Evolutionary conservation across 805 yeast species (phyloP).

Genomic region (Saccharomycopsis microspora): DNA sequence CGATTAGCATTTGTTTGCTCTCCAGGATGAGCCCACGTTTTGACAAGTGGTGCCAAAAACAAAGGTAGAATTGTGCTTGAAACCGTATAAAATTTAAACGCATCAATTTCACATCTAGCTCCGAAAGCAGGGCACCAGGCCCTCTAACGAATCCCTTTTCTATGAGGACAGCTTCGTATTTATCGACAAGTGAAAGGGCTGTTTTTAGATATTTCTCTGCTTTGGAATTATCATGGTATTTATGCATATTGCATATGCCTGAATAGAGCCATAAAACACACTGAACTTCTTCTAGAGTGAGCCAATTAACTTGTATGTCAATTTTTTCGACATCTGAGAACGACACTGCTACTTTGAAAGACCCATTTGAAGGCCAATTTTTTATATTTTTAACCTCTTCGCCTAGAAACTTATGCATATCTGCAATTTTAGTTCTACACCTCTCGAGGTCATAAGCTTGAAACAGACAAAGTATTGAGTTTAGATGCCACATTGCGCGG

Average conservation of each 20-base stretch:
- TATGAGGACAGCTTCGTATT: constrained; percentile 1
- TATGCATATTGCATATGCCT: constrained; percentile 10
- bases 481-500: constrained; percentile 9
- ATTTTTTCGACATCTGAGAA: not conserved
- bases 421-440: constrained; percentile 1
- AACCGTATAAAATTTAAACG: constrained; percentile 8
- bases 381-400: constrained; percentile 3
- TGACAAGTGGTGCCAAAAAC: constrained; percentile 2
- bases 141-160: constrained; percentile 1
- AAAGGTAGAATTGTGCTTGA: constrained; percentile 11
- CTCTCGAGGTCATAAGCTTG: constrained; percentile 1
- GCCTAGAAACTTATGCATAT: constrained; percentile 9
- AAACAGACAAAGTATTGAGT: constrained; percentile 3
- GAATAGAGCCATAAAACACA: constrained; percentile 10
- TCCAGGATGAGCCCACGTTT: not conserved
- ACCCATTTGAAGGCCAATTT: constrained; percentile 13
- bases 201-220: constrained; percentile 11
- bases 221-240: constrained; percentile 8
- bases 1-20: not conserved
- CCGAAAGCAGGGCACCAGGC: not conserved
- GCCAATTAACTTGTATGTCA: constrained; percentile 6
- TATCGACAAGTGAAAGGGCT: constrained; percentile 5
- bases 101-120: constrained; percentile 5
- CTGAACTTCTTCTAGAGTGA: constrained; percentile 15
- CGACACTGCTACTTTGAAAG: constrained; percentile 5